Conservation (phyloP, 768 basidiomycete species). For the Tulasnella sp. region DNA sequence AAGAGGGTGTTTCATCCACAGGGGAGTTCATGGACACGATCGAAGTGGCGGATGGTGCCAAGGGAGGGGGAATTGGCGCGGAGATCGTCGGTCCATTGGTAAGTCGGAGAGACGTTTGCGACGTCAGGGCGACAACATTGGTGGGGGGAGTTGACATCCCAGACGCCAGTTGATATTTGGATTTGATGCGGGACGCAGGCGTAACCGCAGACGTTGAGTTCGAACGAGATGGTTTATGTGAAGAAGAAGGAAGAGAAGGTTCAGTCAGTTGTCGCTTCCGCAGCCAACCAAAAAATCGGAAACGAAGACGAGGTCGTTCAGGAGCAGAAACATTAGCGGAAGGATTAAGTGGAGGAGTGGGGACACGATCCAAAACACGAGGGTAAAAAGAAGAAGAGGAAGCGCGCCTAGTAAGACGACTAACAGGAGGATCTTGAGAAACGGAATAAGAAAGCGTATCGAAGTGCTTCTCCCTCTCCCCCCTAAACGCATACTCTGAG, state of each 20-base stretch:
- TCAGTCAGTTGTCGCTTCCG: slow-evolving; percentile 12
- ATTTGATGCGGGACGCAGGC: slow-evolving; percentile 14
- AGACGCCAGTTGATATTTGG: slow-evolving; percentile 11
- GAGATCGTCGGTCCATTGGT: neutral
- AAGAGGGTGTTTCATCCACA: neutral
- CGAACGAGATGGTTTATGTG: neutral
- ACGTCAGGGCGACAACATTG: neutral
- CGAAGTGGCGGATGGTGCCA: neutral
- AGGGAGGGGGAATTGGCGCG: neutral
- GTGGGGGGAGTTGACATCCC: neutral
- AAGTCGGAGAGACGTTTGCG: slow-evolving; percentile 1
- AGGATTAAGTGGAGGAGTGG: neutral
- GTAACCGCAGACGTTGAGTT: neutral
- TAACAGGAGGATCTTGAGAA: neutral
- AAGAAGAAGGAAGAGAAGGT: slow-evolving; percentile 2
- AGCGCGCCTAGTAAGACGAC: slow-evolving; percentile 5
- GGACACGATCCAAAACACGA: slow-evolving; percentile 6
- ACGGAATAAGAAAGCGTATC: too few species aligned
- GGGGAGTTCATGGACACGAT: slow-evolving; percentile 12
- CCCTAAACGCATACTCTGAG: too few species aligned
- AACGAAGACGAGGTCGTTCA: slow-evolving; percentile 9
- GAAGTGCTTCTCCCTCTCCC: too few species aligned
- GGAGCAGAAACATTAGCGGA: neutral
- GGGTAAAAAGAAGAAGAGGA: slow-evolving; percentile 15
- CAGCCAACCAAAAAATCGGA: slow-evolving; percentile 11